Evolutionary conservation across 148 eudicot species (phyloP), one percentile per base, ranked within the genome.

Genomic region (Arbutus unedo): DNA sequence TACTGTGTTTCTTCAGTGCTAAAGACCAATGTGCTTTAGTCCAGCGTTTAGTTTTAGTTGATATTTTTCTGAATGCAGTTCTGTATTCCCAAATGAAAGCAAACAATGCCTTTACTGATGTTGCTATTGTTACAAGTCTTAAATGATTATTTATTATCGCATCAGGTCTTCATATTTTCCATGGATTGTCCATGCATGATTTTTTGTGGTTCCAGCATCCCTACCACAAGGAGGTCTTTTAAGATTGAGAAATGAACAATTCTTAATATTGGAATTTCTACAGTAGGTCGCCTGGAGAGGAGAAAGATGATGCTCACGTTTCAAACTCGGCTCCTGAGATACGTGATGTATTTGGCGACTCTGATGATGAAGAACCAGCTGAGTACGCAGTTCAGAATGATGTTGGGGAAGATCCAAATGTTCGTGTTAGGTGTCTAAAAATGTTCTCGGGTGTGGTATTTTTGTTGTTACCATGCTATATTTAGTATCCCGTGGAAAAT

Each of bases 271-370:
- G 50, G 51, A 48, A 70, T 50, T 76, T 57, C 67, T 73, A 82
- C 86, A 90, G 91, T 84, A 87, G 86, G 82, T 93, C 94, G 82
- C 89, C 89, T 84, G 94, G 88, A 79, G 93, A 94, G 82, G 99
- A 93, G 85, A 92, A 90, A 89, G 93, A 91, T 79, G 91, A 87
- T 77, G 85, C 90, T 84, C 90, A 86, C 31, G 74, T 88, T 81
- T 86, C 88, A 73, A 87, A 91, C 59, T 89, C 97, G 80, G 91
- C 93, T 82, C 92, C 97, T 81, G 99, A 93, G 86, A 91, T 97
- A 66, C 96, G 93, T 89, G 97, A 94, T 81, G 99, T 97, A 62
- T 97, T 97, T 92, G 99, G 99, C 76, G 99, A 97, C 79, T 94
- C 99, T 45, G 99, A 97, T 84, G 99, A 97, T n/a, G 99, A 96